phyloP scores from a whole-genome alignment of 306 rosid species.

The Neltuma alba region DNA sequence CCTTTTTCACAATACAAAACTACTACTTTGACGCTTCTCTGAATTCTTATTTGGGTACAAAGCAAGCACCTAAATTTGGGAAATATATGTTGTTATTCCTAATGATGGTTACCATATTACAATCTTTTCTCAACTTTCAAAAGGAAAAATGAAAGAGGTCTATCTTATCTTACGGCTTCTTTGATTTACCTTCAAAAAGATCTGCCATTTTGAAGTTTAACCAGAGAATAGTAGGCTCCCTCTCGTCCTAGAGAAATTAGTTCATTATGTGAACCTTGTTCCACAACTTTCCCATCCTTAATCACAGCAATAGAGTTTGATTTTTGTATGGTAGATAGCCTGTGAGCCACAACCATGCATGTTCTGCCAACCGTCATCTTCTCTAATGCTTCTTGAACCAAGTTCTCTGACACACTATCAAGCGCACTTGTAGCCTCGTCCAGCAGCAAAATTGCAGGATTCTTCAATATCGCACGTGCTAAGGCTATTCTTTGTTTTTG shows the following conservation, averaged over 20 bases:
- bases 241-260: constrained; percentile 45
- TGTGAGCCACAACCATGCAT: constrained; percentile 63
- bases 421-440: constrained; percentile 95
- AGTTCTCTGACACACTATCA: constrained; percentile 79
- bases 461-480: constrained; percentile 82
- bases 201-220: constrained; percentile 47
- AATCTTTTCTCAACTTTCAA: too few species aligned
- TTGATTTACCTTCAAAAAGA: constrained; percentile 31
- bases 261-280: constrained; percentile 63
- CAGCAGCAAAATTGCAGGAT: constrained; percentile 77
- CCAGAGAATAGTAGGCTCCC: constrained; percentile 51
- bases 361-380: constrained; percentile 60
- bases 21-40: too few species aligned
- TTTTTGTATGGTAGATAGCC: constrained; percentile 57
- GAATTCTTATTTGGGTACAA: too few species aligned
- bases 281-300: constrained; percentile 55
- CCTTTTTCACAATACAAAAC: too few species aligned
- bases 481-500: constrained; percentile 88
- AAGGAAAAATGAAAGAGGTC: too few species aligned
- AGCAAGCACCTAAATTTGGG: too few species aligned
- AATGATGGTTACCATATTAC: too few species aligned
- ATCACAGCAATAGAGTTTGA: constrained; percentile 60
- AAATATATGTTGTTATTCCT: too few species aligned
- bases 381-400: constrained; percentile 66
- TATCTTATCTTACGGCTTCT: too few species aligned